Conservation (phyloP, 2,329 filamentous ascomycete genomes). For the Aspergillus novofumigatus region DNA sequence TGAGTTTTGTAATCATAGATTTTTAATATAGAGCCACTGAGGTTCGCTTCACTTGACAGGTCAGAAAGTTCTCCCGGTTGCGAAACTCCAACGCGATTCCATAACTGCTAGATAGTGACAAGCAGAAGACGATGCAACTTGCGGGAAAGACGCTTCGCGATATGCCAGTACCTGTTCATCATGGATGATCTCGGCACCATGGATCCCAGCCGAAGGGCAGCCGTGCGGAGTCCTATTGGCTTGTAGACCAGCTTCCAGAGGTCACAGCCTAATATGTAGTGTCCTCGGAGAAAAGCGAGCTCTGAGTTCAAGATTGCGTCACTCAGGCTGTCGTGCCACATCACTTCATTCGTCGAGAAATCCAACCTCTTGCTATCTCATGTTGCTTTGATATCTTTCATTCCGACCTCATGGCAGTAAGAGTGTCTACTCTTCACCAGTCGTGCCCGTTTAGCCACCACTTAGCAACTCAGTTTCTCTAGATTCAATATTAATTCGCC, state of each 20-base stretch:
- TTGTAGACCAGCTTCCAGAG: background rate
- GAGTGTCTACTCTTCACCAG: background rate
- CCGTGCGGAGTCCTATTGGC: background rate
- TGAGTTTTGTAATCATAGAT: background rate
- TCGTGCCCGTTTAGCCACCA: background rate
- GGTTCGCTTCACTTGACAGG: background rate
- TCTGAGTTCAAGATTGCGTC: conserved; percentile 7
- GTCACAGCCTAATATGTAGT: background rate
- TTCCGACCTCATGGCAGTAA: too few species aligned
- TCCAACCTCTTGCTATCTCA: background rate
- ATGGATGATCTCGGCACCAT: background rate
- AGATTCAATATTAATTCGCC: background rate
- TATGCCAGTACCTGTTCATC: background rate
- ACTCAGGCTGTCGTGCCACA: background rate
- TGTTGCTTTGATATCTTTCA: background rate
- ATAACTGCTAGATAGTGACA: background rate
- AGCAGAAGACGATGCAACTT: background rate
- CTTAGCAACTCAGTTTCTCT: background rate
- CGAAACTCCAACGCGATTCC: background rate
- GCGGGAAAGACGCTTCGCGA: too few species aligned
- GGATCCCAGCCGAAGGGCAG: background rate
- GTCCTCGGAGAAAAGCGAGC: background rate
- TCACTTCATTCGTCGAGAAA: background rate
- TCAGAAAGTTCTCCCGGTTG: background rate
- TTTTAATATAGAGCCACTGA: background rate